phyloP scores from a whole-genome alignment of 2,329 filamentous ascomycete genomes.

The Botryotinia calthae region DNA sequence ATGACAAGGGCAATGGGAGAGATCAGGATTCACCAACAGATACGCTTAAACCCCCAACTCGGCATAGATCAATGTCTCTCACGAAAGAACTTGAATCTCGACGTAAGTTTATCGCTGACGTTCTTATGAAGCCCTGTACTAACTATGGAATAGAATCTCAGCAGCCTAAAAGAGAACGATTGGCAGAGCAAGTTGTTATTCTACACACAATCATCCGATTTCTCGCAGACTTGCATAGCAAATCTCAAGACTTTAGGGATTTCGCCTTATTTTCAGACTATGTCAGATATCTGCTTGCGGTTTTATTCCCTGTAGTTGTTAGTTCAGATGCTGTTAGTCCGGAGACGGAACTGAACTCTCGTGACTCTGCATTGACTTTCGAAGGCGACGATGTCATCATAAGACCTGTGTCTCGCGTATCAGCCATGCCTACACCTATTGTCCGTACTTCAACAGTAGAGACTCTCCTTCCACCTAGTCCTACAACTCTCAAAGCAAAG shows the following conservation, averaged over 20 bases:
- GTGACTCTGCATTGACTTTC: constrained; percentile 77
- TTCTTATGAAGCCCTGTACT: neutral
- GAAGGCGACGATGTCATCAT: constrained; percentile 84
- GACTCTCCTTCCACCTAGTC: constrained; percentile 47
- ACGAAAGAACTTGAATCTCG: constrained; percentile 56
- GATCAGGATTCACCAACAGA: constrained; percentile 27
- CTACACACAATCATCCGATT: constrained; percentile 78
- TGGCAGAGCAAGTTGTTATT: constrained; percentile 60
- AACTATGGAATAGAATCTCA: constrained; percentile 38
- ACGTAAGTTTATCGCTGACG: constrained; percentile 42
- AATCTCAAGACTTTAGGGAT: constrained; percentile 75
- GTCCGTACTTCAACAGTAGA: constrained; percentile 68
- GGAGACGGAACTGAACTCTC: constrained; percentile 81
- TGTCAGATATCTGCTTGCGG: constrained; percentile 71
- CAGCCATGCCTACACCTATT: constrained; percentile 63
- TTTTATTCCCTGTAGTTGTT: constrained; percentile 84
- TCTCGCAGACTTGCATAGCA: constrained; percentile 72
- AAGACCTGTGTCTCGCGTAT: constrained; percentile 51
- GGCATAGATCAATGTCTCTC: constrained; percentile 62
- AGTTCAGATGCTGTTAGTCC: constrained; percentile 80
- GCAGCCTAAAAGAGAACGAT: constrained; percentile 47
- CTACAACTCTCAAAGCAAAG: constrained; percentile 49
- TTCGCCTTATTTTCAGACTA: constrained; percentile 80
- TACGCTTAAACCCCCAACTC: constrained; percentile 22
- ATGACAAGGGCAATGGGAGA: constrained; percentile 31